Conservation (phyloP, 495 filamentous ascomycete species). For the Neurospora sp. region DNA sequence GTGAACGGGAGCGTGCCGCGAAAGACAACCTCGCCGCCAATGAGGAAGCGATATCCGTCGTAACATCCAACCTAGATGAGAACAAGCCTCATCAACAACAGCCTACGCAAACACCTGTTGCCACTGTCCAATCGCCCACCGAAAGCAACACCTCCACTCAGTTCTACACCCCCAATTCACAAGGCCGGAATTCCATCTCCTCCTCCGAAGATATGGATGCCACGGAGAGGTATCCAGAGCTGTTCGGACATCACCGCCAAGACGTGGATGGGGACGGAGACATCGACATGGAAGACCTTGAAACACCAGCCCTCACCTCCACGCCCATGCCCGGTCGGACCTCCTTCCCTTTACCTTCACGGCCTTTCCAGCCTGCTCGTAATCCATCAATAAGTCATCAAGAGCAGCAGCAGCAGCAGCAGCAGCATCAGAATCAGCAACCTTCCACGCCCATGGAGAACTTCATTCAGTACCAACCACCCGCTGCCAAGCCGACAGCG, state of each 20-base stretch:
- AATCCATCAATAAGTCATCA: not conserved
- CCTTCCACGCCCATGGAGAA: not conserved
- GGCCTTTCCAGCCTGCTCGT: not conserved
- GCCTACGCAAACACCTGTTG: slow-evolving; percentile 4
- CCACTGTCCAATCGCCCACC: not conserved
- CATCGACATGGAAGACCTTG: not conserved
- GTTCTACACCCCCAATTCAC: not conserved
- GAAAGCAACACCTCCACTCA: slow-evolving; percentile 2
- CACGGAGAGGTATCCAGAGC: not conserved
- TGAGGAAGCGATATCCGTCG: slow-evolving; percentile 10
- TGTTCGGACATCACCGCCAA: not conserved
- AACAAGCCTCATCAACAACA: not conserved
- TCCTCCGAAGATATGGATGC: not conserved
- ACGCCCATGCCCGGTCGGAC: not conserved
- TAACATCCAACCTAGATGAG: slow-evolving; percentile 2
- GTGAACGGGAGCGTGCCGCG: slow-evolving; percentile 20
- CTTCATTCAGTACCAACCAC: slow-evolving; percentile 31
- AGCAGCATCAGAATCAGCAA: not conserved
- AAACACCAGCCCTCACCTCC: not conserved
- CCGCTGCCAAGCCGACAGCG: not conserved
- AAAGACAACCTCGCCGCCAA: slow-evolving; percentile 11
- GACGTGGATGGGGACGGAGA: not conserved
- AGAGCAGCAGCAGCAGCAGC: not conserved
- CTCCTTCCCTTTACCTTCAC: not conserved
- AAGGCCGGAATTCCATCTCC: not conserved